Base-by-base conservation (phyloP, 306 rosid species). In the Cucurbita moschata region DNA sequence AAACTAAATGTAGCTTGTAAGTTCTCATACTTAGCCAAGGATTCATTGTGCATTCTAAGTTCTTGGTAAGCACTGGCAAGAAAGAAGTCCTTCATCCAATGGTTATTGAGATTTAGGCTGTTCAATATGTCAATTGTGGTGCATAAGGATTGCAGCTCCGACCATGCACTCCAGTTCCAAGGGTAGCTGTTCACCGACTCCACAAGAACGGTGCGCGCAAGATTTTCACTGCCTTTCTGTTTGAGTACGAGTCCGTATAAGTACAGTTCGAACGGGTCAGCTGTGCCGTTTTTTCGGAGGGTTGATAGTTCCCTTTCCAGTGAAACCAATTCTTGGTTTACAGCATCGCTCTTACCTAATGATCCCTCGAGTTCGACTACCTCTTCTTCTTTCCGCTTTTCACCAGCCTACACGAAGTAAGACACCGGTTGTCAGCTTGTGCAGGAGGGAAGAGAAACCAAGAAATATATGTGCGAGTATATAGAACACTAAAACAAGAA, bases 81-180 rank as follows among this genome's bases (percentile, higher is more conserved):
- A 80, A 95, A 91, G 73, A 95, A 91, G 72, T 95, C 96, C 81
- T 85, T 91, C 97, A 95, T 91, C 99, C 99, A 95, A 79, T 95
- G 99, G 76, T 91, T 86, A 83, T 61, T 88, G 81, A 95, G 96
- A 87, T 77, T 82, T 67, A 91, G 96, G 84, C 85, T 86, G 73
- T 85, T 89, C 85, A 95, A 79, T 75, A 74, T 75, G 75, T 95
- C 99, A 61, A 85, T 77, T 35, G 87, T 80, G 73, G 87, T 78
- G 69, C 99, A 95, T 68, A 95, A 82, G 10, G 96, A 86, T 85
- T 84, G 97, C 79, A 95, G 81, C 82, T 95, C 97, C 13, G 92
- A 84, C 97, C 99, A 95, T 54, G 96, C 99, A 87, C 75, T 90
- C 99, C 99, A 95, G 79, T 95, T 95, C 99, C 99, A 95, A 55